Evolutionary conservation across 345 rosid species (phyloP).

Genomic region (Hypericum perforatum): DNA sequence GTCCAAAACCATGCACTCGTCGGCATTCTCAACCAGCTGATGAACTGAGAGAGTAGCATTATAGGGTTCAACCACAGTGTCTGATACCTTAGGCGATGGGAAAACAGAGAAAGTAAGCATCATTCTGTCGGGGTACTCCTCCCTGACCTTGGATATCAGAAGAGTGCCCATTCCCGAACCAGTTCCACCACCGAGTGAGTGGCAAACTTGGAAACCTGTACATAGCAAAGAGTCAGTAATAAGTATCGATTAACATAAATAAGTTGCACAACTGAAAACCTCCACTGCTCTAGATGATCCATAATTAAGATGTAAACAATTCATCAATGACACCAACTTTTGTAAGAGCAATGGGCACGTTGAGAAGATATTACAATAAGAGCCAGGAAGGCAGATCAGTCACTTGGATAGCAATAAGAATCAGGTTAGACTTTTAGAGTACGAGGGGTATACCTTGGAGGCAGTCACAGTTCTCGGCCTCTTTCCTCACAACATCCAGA

Average conservation of each 20-base stretch:
- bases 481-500: conserved; percentile 49
- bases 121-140: conserved; percentile 54
- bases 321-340: neutral
- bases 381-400: no score
- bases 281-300: neutral
- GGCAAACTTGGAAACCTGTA: conserved; percentile 50
- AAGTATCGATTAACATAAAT: neutral
- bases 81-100: conserved; percentile 56
- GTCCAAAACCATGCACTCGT: conserved; percentile 60
- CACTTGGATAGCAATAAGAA: neutral
- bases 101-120: conserved; percentile 54
- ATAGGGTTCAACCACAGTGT: conserved; percentile 56
- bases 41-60: conserved; percentile 55
- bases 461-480: conserved; percentile 57
- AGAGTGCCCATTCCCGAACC: conserved; percentile 60
- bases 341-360: neutral
- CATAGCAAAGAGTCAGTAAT: neutral
- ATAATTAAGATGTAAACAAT: neutral
- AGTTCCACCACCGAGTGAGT: conserved; percentile 55
- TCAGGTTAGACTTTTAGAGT: neutral
- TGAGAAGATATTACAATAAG: neutral
- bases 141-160: conserved; percentile 50
- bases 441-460: conserved; percentile 31
- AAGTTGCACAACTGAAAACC: neutral
- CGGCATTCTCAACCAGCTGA: conserved; percentile 55